Base-by-base conservation (phyloP, 2,329 filamentous ascomycete genomes). In the Paecilomyces formosus region DNA sequence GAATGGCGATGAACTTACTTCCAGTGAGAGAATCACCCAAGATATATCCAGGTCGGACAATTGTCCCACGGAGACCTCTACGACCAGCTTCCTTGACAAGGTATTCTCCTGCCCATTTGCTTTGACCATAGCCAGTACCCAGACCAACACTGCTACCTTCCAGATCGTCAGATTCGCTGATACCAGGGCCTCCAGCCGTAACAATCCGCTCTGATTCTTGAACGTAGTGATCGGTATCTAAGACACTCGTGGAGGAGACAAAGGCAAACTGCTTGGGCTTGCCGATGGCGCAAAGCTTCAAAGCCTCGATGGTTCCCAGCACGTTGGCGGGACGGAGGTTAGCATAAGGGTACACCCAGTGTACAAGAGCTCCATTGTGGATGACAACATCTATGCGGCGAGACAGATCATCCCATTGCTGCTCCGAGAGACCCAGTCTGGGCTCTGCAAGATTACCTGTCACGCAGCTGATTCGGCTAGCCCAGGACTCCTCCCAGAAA, bases 41-140 rank as follows among this genome's bases (percentile, higher is more conserved):
- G 39, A 97, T 86, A 71, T 97, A 97, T 30, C 93, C 92, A 3
- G 93, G 88, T 12, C 93, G 85, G 54, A 96, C 80, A 50, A 96
- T 84, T 22, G 87, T 82, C 15, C 90, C 92, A 15, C 76, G 79
- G 1, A 97, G 83, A 12, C 93, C 92, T 58, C 90, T 83, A 58
- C 79, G 79, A 55, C 92, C 90, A 26, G 93, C 92, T 71, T 90
- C 88, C 24, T 89, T 83, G 22, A 92, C 84, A 54, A 97, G 80
- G 64, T 83, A 84, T 69, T 88, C 85, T 2, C 83, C 82, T 5
- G 84, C 89, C 92, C 92, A 97, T 77, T 97, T 97, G 63, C 85
- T 86, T 73, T 97, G 92, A 2, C 93, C 92, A 67, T 97, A 97
- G 4, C 93, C 92, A 0, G 90, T 96, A 45, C 85, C 86, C 1